These are phyloP conservation scores for Alternaria triticina DNA, from an alignment of 2,329 filamentous ascomycete genomes.

Conservation along the genomic window DNA sequence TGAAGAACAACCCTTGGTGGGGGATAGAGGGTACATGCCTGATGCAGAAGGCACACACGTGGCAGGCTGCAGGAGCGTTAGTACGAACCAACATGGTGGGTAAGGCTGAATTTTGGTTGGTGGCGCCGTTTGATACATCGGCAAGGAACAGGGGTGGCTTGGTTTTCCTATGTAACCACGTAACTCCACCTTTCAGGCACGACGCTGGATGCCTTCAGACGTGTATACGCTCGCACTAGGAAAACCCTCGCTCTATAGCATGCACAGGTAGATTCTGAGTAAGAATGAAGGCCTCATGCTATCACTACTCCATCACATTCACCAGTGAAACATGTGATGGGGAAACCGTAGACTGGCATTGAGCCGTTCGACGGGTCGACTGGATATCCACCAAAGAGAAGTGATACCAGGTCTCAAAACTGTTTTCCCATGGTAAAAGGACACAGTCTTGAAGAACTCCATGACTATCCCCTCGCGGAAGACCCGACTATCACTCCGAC, in stretches of 20 bases:
- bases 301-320: neutral
- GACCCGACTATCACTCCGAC: neutral
- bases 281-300: neutral
- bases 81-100: constrained; percentile 31
- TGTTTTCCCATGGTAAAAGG: neutral
- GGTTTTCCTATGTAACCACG: neutral
- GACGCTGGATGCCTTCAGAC: neutral
- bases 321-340: neutral
- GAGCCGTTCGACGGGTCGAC: neutral
- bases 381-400: neutral
- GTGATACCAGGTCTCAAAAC: neutral
- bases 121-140: neutral
- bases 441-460: neutral
- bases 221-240: neutral
- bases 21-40: neutral
- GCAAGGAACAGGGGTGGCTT: neutral
- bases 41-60: constrained; percentile 33
- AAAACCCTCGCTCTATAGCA: neutral
- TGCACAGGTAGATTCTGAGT: neutral
- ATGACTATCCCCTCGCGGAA: neutral
- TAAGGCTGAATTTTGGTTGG: constrained; percentile 43
- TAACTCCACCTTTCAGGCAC: neutral
- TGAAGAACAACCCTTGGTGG: neutral
- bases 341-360: neutral
- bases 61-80: constrained; percentile 39